Conservation (phyloP, 257 asterid genomes). For the Fraxinus anomala region DNA sequence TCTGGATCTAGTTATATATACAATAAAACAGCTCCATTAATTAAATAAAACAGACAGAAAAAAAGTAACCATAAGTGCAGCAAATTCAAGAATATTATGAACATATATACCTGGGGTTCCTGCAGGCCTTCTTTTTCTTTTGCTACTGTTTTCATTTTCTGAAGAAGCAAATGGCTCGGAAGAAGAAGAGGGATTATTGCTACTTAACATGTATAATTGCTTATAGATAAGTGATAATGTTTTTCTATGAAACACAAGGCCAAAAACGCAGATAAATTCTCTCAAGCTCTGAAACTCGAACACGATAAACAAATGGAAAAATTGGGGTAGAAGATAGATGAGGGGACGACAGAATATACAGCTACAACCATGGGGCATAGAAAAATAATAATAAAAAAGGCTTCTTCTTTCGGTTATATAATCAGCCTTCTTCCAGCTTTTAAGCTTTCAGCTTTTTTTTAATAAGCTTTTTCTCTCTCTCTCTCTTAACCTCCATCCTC, state of each 20-base stretch:
- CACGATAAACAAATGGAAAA: constrained; percentile 5
- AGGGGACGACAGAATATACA: neutral
- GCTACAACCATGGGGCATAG: constrained; percentile 7
- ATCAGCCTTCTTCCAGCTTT: constrained; percentile 41
- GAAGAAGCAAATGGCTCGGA: constrained; percentile 33
- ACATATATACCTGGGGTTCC: constrained; percentile 38
- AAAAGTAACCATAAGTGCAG: neutral
- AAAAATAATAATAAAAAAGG: constrained; percentile 10
- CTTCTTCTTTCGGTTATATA: constrained; percentile 4
- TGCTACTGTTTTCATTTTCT: constrained; percentile 26
- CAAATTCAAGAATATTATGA: neutral
- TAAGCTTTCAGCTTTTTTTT: constrained; percentile 34
- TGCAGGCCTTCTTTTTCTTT: constrained; percentile 38
- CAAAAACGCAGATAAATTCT: neutral
- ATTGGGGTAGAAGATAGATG: neutral
- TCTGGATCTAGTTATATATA: constrained; percentile 22
- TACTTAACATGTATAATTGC: constrained; percentile 25
- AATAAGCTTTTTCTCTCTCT: constrained; percentile 15
- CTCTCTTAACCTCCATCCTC: constrained; percentile 31
- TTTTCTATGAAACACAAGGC: neutral
- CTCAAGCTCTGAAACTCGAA: neutral
- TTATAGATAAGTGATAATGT: neutral
- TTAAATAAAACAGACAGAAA: no score
- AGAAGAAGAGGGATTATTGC: constrained; percentile 38
- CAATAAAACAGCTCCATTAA: neutral